A percentile compares a stretch with the other conserved stretches of the same genome.
phyloP scores from a whole-genome alignment of 2,329 filamentous ascomycete genomes.

The Monascus ruber region DNA sequence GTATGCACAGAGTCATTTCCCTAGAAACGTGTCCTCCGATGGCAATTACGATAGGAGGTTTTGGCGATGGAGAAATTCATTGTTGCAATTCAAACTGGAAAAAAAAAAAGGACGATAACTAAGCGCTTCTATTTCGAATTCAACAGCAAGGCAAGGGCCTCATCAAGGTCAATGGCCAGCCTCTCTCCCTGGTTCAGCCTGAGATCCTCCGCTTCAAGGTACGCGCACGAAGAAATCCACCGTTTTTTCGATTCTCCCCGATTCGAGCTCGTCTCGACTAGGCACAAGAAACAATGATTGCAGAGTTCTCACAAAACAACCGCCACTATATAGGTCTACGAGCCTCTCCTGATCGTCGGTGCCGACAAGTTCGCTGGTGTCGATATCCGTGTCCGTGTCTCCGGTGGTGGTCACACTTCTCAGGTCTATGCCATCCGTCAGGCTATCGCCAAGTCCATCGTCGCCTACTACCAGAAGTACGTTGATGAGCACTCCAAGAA shows the following conservation, averaged over 20 bases:
- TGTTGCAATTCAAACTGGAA: constrained; percentile 2
- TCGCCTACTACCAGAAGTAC: constrained; percentile 99
- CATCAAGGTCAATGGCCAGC: constrained; percentile 97
- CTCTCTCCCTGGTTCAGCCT: constrained; percentile 85
- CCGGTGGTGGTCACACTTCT: constrained; percentile 93
- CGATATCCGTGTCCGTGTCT: constrained; percentile 94
- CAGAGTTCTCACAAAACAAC: neutral
- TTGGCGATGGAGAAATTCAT: no score
- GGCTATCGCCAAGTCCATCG: constrained; percentile 94
- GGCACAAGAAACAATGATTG: no score
- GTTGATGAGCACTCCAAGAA: constrained; percentile 99
- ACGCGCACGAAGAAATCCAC: constrained; percentile 18
- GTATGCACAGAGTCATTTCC: constrained; percentile 35
- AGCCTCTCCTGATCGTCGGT: constrained; percentile 92
- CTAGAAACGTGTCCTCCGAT: no score
- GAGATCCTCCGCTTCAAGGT: constrained; percentile 97
- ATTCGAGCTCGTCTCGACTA: no score
- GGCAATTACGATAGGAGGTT: no score
- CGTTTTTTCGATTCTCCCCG: no score
- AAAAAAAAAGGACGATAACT: constrained; percentile 11
- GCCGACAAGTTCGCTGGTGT: constrained; percentile 94
- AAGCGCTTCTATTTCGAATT: constrained; percentile 14
- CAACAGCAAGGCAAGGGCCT: constrained; percentile 68
- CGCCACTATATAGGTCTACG: constrained; percentile 62
- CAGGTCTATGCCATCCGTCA: constrained; percentile 98